A percentile compares a stretch with the other conserved stretches of the same genome.
Evolutionary conservation across 192 early-diverging fungal genomes (phyloP).

Genomic region (Coemansia sp.): DNA sequence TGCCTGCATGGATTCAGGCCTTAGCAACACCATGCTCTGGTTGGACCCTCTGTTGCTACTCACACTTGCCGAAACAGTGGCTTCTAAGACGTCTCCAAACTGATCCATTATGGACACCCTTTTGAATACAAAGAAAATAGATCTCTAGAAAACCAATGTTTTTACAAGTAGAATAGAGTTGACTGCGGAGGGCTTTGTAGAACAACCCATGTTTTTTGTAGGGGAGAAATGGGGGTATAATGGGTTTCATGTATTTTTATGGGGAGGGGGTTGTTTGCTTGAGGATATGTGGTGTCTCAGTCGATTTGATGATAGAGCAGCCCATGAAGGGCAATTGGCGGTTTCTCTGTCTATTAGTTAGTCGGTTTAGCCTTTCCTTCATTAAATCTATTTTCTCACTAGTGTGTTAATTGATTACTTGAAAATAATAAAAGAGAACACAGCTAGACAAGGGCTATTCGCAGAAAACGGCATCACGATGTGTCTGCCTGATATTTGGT

Average conservation of each 20-base stretch:
- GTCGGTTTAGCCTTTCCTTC: too few relatives aligned
- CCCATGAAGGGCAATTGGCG: too few relatives aligned
- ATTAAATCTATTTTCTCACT: too few relatives aligned
- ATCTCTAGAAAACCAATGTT: not conserved
- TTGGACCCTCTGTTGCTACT: not conserved
- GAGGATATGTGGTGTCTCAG: too few relatives aligned
- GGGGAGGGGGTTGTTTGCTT: not conserved
- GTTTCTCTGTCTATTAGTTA: too few relatives aligned
- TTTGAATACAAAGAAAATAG: not conserved
- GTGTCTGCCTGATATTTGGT: not conserved
- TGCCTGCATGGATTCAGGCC: slow-evolving; percentile 18
- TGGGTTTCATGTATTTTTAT: not conserved
- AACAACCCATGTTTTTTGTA: not conserved
- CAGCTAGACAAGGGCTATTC: too few relatives aligned
- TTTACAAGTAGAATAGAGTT: too few relatives aligned
- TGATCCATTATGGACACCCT: not conserved
- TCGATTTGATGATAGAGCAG: too few relatives aligned
- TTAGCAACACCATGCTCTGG: not conserved
- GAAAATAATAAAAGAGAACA: too few relatives aligned
- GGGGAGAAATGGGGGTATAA: not conserved
- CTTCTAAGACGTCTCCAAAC: slow-evolving; percentile 9
- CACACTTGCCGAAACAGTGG: not conserved
- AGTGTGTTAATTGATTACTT: too few relatives aligned
- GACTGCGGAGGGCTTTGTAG: too few relatives aligned
- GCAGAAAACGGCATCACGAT: too few relatives aligned